Evolutionary conservation across 2,329 filamentous ascomycete species (phyloP).

Genomic region (Hortaea sp.): DNA sequence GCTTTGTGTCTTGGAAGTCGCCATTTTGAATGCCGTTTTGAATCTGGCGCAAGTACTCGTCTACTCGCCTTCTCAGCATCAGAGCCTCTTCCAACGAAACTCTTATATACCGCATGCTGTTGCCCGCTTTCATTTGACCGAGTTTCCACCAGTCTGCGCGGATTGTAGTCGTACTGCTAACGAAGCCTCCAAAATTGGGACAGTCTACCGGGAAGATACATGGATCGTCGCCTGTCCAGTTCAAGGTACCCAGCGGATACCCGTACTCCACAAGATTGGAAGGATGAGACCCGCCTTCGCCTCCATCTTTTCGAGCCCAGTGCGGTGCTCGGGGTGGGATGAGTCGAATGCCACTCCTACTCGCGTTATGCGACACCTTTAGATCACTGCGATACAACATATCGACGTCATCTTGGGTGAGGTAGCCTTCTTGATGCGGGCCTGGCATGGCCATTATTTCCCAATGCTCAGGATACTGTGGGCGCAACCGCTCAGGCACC

Average conservation of each 20-base stretch:
- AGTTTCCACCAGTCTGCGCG: slow-evolving; percentile 52
- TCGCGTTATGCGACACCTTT: slow-evolving; percentile 53
- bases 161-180: slow-evolving; percentile 46
- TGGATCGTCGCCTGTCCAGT: slow-evolving; percentile 52
- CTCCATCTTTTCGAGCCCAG: slow-evolving; percentile 51
- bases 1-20: slow-evolving; percentile 23
- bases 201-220: slow-evolving; percentile 50
- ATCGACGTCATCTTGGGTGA: slow-evolving; percentile 42
- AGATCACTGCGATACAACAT: slow-evolving; percentile 49
- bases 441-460: slow-evolving; percentile 46
- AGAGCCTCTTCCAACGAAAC: slow-evolving; percentile 46
- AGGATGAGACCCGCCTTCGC: slow-evolving; percentile 54
- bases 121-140: slow-evolving; percentile 51
- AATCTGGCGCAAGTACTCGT: slow-evolving; percentile 36
- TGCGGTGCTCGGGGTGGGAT: slow-evolving; percentile 45
- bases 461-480: slow-evolving; percentile 42
- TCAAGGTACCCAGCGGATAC: slow-evolving; percentile 48
- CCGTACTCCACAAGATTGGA: slow-evolving; percentile 44
- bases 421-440: slow-evolving; percentile 46
- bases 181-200: slow-evolving; percentile 52
- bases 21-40: slow-evolving; percentile 29
- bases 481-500: slow-evolving; percentile 38
- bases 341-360: slow-evolving; percentile 50
- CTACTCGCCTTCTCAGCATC: slow-evolving; percentile 31
- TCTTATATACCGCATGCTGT: slow-evolving; percentile 41